Evolutionary conservation across 495 filamentous ascomycete species (phyloP).

Genomic region (Barbatosphaeria neglecta): DNA sequence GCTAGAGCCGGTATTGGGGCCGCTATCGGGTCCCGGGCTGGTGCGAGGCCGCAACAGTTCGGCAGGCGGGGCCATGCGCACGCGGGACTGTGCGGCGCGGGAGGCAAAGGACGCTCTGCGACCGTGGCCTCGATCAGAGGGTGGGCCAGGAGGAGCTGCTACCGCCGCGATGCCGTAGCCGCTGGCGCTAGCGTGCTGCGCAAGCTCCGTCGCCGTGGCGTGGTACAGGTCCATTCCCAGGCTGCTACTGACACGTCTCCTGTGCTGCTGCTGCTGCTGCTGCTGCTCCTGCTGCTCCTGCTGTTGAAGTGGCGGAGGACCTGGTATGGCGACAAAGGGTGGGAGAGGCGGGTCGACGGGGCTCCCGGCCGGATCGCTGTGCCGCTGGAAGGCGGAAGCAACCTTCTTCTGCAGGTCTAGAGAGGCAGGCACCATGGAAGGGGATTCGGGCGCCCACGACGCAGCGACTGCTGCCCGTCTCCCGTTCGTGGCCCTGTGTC

Average conservation of each 20-base stretch:
- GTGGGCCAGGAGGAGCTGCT: neutral
- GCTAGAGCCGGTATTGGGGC: too few species aligned
- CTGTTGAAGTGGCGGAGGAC: too few species aligned
- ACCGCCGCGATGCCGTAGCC: neutral
- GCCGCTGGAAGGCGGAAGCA: neutral
- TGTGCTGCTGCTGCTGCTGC: neutral
- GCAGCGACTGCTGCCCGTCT: neutral
- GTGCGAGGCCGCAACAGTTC: neutral
- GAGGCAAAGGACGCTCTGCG: too few species aligned
- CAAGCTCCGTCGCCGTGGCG: slow-evolving; percentile 9
- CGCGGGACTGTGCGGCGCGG: neutral
- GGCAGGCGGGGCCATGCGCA: neutral
- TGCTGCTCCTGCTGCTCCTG: neutral
- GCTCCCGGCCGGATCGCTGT: neutral
- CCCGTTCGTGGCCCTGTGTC: neutral
- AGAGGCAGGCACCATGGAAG: neutral
- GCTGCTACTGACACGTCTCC: neutral
- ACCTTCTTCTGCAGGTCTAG: neutral
- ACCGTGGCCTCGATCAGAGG: neutral
- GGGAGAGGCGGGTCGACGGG: neutral
- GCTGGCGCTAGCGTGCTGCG: neutral
- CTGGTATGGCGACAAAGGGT: neutral
- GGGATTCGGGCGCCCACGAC: neutral
- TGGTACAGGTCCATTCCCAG: slow-evolving; percentile 9
- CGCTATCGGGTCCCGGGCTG: neutral